Conservation (phyloP, 2,329 filamentous ascomycete species). For the Diaporthe batatas region DNA sequence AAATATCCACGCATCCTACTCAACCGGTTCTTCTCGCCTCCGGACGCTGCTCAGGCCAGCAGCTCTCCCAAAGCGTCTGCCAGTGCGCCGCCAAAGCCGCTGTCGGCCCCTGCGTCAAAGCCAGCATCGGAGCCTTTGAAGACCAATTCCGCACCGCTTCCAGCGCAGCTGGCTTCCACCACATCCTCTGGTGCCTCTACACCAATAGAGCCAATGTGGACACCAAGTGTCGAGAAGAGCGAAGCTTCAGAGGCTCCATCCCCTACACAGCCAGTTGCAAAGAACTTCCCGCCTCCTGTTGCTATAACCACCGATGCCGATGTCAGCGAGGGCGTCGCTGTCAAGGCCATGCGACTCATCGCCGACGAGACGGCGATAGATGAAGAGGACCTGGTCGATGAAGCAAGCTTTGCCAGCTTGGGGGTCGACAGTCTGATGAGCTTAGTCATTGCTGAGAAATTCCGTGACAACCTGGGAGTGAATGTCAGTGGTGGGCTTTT, state of each 20-base stretch:
- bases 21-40: no score
- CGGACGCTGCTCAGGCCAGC: no score
- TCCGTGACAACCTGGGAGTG: slow-evolving; percentile 20
- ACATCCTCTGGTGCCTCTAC: slow-evolving; percentile 24
- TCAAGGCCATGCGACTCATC: neutral
- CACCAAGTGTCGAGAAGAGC: slow-evolving; percentile 55
- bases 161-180: slow-evolving; percentile 44
- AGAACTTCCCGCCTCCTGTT: neutral
- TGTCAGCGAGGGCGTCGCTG: neutral
- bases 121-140: neutral
- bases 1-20: no score
- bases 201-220: slow-evolving; percentile 44
- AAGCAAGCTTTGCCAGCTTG: neutral
- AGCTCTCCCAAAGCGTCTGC: neutral
- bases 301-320: neutral
- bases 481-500: slow-evolving; percentile 16
- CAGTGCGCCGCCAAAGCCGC: neutral
- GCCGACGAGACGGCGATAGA: slow-evolving; percentile 13
- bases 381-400: neutral
- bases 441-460: slow-evolving; percentile 5
- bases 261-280: neutral
- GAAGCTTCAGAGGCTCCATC: neutral
- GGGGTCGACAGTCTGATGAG: slow-evolving; percentile 21
- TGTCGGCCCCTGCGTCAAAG: neutral
- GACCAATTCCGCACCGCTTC: neutral